phyloP scores from a whole-genome alignment of 73 alveolate genomes.

The Paramecium octaurelia region DNA sequence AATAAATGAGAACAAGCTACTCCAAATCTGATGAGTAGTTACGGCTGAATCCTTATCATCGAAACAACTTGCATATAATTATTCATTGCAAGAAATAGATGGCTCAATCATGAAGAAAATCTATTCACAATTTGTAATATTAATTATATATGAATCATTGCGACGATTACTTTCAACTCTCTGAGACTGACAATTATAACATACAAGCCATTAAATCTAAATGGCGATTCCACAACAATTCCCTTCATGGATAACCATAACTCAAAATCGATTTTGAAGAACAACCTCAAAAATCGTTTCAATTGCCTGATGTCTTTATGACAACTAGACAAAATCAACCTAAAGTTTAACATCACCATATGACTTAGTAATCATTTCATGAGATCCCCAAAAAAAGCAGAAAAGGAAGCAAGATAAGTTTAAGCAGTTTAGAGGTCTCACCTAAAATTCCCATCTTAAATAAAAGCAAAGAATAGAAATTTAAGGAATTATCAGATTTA shows the following conservation, averaged over 20 bases:
- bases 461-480: background rate
- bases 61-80: background rate
- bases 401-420: background rate
- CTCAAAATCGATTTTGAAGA: background rate
- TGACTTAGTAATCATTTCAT: background rate
- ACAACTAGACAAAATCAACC: background rate
- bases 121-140: background rate
- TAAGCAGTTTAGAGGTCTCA: background rate
- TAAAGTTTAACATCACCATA: background rate
- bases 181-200: background rate
- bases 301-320: background rate
- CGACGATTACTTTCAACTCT: background rate
- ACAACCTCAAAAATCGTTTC: background rate
- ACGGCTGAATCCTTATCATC: background rate
- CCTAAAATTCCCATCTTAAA: background rate
- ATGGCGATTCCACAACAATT: background rate
- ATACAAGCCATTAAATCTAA: background rate
- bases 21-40: background rate
- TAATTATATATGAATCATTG: background rate
- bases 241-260: background rate
- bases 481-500: background rate
- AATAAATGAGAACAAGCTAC: background rate
- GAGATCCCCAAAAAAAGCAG: background rate
- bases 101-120: background rate
- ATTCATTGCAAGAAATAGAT: background rate